Evolutionary conservation across 345 rosid genomes (phyloP).

Genomic region (Psidium guajava): DNA sequence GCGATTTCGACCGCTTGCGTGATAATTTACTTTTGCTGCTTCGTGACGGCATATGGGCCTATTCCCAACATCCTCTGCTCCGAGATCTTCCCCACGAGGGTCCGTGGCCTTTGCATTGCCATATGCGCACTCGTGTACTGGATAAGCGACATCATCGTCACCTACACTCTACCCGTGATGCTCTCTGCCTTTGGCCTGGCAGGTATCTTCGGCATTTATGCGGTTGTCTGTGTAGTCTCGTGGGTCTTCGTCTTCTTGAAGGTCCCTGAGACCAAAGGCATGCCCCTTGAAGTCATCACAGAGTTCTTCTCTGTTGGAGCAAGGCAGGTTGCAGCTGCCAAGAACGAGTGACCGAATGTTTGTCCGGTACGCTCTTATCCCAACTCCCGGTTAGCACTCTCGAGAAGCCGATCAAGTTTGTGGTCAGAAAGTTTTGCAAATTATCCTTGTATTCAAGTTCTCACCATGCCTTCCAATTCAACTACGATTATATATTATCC

Average conservation of each 20-base stretch:
- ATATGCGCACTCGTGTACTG: conserved; percentile 84
- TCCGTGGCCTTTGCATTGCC: conserved; percentile 96
- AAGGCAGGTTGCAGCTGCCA: conserved; percentile 35
- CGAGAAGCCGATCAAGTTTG: not conserved
- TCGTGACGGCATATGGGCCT: conserved; percentile 80
- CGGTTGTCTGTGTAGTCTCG: conserved; percentile 61
- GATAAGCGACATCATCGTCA: conserved; percentile 77
- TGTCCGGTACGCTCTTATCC: not conserved
- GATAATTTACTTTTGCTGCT: conserved; percentile 78
- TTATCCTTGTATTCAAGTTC: not conserved
- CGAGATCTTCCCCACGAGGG: conserved; percentile 95
- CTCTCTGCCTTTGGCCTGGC: conserved; percentile 67
- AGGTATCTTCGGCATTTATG: conserved; percentile 71
- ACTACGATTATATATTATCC: not conserved
- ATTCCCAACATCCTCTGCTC: conserved; percentile 95
- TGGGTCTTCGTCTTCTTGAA: conserved; percentile 82
- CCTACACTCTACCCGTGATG: conserved; percentile 83
- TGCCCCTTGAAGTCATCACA: conserved; percentile 96
- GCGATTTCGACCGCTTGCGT: conserved; percentile 73
- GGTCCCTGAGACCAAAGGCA: conserved; percentile 97
- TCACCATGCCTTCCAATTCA: not conserved
- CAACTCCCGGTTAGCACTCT: not conserved
- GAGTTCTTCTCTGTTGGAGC: conserved; percentile 96
- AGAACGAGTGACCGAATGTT: conserved; percentile 16
- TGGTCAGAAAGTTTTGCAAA: not conserved